Percentiles rank a stretch among this genome's conserved stretches.
Evolutionary conservation across 2,329 filamentous ascomycete genomes (phyloP).

Genomic region (Sclerotinia glacialis): DNA sequence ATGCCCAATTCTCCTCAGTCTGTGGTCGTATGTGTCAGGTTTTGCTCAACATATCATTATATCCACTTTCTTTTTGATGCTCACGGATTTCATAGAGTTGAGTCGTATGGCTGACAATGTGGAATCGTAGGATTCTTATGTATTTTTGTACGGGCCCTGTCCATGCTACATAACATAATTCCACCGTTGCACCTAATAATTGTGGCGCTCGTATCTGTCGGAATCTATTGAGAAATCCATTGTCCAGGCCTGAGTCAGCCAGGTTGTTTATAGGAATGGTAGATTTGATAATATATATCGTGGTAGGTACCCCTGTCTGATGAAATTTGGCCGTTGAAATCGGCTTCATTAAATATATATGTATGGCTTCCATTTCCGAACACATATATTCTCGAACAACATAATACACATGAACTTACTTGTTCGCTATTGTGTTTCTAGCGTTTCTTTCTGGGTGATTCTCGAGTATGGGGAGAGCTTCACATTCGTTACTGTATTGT

Average conservation of each 20-base stretch:
- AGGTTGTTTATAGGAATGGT: background rate
- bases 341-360: background rate
- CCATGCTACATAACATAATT: slow-evolving; percentile 1
- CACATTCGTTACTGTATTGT: background rate
- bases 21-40: background rate
- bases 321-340: background rate
- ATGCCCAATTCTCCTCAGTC: slow-evolving; percentile 9
- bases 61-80: accelerated
- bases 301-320: background rate
- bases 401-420: background rate
- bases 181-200: background rate
- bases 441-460: background rate
- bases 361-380: background rate
- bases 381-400: background rate
- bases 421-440: background rate
- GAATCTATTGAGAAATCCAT: background rate
- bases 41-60: accelerated
- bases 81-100: too few species aligned
- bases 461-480: background rate
- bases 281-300: slow-evolving; percentile 12
- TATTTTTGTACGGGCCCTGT: background rate
- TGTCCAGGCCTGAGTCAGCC: background rate
- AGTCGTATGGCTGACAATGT: background rate
- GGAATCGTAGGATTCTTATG: background rate
- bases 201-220: slow-evolving; percentile 10